Evolutionary conservation across 116 monocot species (phyloP).

Genomic region (Papilionanthe hybrid): DNA sequence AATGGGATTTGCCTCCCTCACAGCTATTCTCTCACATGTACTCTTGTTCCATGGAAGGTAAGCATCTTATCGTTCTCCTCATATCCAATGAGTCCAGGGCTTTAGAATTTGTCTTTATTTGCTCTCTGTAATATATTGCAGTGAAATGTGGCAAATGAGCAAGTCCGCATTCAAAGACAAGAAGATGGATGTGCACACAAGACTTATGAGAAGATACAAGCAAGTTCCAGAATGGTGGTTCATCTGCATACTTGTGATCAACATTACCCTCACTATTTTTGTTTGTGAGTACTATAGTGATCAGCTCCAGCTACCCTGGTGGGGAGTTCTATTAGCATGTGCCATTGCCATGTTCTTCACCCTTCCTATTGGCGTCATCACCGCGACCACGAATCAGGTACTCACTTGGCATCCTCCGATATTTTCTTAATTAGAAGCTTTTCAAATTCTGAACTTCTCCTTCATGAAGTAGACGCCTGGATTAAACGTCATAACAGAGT

Average conservation of each 20-base stretch:
- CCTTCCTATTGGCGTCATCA: conserved; percentile 60
- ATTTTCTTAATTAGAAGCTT: not conserved
- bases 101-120: not conserved
- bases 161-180: conserved; percentile 49
- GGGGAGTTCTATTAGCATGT: conserved; percentile 68
- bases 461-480: conserved; percentile 24
- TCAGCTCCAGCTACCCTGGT: conserved; percentile 76
- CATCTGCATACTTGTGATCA: conserved; percentile 36
- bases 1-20: conserved; percentile 56
- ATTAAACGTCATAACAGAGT: conserved; percentile 19
- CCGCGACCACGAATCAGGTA: conserved; percentile 62
- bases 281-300: conserved; percentile 57
- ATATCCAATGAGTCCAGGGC: not conserved
- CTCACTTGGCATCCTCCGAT: not conserved
- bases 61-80: not conserved
- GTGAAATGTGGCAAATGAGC: conserved; percentile 57
- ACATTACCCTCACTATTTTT: conserved; percentile 42
- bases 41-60: conserved; percentile 64
- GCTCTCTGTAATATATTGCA: conserved; percentile 4
- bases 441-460: not conserved
- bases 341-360: conserved; percentile 49
- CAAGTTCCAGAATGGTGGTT: conserved; percentile 81
- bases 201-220: conserved; percentile 62
- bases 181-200: conserved; percentile 64
- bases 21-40: conserved; percentile 53